phyloP scores from a whole-genome alignment of 768 basidiomycete species.

The Collybia mongolica region DNA sequence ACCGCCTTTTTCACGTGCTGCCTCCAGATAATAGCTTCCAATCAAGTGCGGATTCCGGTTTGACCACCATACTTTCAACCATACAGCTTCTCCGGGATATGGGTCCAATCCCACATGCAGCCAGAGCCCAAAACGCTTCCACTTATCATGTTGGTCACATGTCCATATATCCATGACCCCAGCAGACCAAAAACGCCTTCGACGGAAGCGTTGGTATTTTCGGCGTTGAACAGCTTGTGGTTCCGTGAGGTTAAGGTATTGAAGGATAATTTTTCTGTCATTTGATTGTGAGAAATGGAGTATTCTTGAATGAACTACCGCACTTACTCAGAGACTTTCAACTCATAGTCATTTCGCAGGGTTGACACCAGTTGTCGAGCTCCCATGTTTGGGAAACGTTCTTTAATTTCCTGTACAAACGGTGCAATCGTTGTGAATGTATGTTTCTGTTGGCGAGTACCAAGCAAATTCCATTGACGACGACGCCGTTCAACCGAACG shows the following conservation, averaged over 20 bases:
- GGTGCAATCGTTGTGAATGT: no score
- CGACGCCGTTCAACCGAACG: no score
- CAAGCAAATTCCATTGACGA: no score
- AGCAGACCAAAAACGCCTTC: constrained; percentile 33
- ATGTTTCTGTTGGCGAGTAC: no score
- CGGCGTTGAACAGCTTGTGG: constrained; percentile 16
- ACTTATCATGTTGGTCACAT: constrained; percentile 45
- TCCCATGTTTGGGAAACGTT: no score
- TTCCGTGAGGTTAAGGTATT: no score
- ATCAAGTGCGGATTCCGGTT: constrained; percentile 27
- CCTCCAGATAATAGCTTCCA: constrained; percentile 25
- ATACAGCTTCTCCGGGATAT: constrained; percentile 22
- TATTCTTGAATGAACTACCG: not conserved
- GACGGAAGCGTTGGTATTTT: constrained; percentile 18
- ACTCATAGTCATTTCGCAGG: constrained; percentile 10
- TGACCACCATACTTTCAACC: constrained; percentile 33
- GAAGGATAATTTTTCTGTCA: no score
- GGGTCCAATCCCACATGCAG: constrained; percentile 29
- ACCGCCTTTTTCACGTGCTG: constrained; percentile 9
- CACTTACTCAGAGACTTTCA: constrained; percentile 17
- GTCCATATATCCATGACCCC: constrained; percentile 38
- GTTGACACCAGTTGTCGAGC: constrained; percentile 13
- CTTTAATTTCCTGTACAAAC: no score
- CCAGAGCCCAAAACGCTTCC: constrained; percentile 32
- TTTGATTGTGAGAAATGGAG: no score